phyloP scores from a whole-genome alignment of 345 rosid species.

The thale cress (Arabidopsis thaliana) region TAIR10.1 NC_003070.9:3555001-3555500 shows the following conservation, averaged over 20 bases:
- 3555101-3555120: conserved; percentile 97
- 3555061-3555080: conserved; percentile 87
- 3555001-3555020: conserved; percentile 95
- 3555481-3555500: conserved; percentile 71
- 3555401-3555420: conserved; percentile 51
- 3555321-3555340: conserved; percentile 50
- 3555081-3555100: conserved; percentile 89
- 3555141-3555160: not conserved
- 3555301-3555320: conserved; percentile 88
- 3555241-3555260: conserved; percentile 89
- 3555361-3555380: not conserved
- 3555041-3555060: conserved; percentile 99
- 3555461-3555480: conserved; percentile 96
- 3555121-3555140: conserved; percentile 97
- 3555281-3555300: conserved; percentile 86
- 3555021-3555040: conserved; percentile 99
- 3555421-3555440: conserved; percentile 98
- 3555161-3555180: not conserved
- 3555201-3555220: conserved; percentile 16
- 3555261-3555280: conserved; percentile 96
- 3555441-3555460: conserved; percentile 99
- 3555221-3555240: conserved; percentile 95
- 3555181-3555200: conserved; percentile 15
- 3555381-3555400: not conserved
- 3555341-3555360: conserved; percentile 27